Conservation (phyloP, 192 early-diverging fungal genomes). For the Dissophora globulifera region DNA sequence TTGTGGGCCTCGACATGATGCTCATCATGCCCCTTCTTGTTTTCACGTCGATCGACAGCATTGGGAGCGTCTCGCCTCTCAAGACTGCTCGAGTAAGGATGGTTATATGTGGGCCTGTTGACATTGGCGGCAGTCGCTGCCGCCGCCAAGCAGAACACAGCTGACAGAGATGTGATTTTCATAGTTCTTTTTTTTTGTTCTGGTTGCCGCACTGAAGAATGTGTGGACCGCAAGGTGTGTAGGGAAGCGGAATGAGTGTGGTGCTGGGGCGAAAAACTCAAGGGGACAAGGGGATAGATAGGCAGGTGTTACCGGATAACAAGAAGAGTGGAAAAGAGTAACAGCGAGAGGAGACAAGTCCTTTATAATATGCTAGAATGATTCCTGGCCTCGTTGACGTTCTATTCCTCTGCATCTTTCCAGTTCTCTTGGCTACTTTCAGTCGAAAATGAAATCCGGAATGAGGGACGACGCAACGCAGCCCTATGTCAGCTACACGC, state of each 20-base stretch:
- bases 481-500: not conserved
- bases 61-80: not conserved
- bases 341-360: not conserved
- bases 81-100: not conserved
- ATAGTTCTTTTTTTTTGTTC: not conserved
- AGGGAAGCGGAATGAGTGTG: too few relatives aligned
- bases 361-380: not conserved
- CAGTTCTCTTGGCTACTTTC: not conserved
- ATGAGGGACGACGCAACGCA: conserved; percentile 4
- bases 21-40: conserved; percentile 4
- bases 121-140: not conserved
- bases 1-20: conserved; percentile 17
- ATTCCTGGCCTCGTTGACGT: not conserved
- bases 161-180: conserved; percentile 15
- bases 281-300: too few relatives aligned
- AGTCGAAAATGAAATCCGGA: conserved; percentile 18
- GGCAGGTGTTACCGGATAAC: too few relatives aligned
- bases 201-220: not conserved
- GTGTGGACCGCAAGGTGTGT: too few relatives aligned
- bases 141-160: conserved; percentile 15
- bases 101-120: not conserved
- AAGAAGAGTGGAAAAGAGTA: too few relatives aligned
- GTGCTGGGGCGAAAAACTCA: too few relatives aligned
- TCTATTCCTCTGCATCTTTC: not conserved
- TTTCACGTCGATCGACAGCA: not conserved